A percentile compares a stretch with the other conserved stretches of the same genome.
phyloP scores from a whole-genome alignment of 257 asterid species.

The Primulina eburnea region DNA sequence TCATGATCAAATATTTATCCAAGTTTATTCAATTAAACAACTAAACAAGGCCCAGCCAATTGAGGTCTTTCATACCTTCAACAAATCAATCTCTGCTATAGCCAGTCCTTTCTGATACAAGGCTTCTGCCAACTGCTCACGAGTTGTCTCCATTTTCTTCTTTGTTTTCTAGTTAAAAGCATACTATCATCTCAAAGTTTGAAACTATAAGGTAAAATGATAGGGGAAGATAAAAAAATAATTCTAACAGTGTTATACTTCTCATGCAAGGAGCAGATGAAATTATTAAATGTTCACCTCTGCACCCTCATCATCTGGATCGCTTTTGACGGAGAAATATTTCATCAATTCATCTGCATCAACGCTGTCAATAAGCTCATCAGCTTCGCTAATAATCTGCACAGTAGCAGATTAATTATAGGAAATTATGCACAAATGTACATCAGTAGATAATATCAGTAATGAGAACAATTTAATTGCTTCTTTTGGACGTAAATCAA shows the following conservation, averaged over 20 bases:
- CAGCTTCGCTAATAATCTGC: slow-evolving; percentile 77
- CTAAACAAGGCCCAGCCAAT: no score
- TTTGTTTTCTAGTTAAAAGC: slow-evolving; percentile 53
- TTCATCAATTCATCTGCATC: slow-evolving; percentile 74
- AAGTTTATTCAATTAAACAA: not conserved
- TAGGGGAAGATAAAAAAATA: not conserved
- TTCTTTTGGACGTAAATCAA: not conserved
- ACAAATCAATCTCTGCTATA: slow-evolving; percentile 59
- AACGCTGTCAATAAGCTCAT: slow-evolving; percentile 69
- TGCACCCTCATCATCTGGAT: slow-evolving; percentile 85
- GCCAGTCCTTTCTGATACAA: slow-evolving; percentile 89
- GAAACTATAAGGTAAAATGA: slow-evolving; percentile 7
- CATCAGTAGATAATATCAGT: not conserved
- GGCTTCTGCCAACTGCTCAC: slow-evolving; percentile 88
- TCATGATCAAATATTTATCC: not conserved
- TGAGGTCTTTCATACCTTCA: slow-evolving; percentile 48
- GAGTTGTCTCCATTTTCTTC: slow-evolving; percentile 82
- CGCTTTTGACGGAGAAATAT: slow-evolving; percentile 57
- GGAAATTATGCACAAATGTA: slow-evolving; percentile 2
- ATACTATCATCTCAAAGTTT: slow-evolving; percentile 23
- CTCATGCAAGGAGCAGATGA: slow-evolving; percentile 15
- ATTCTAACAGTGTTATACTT: slow-evolving; percentile 8
- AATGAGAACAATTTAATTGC: not conserved
- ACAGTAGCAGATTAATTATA: slow-evolving; percentile 6
- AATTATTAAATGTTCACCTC: slow-evolving; percentile 56